Percentiles rank a stretch among this genome's conserved stretches.
phyloP scores from a whole-genome alignment of 768 basidiomycete species.

The Mycena albidolilacea region DNA sequence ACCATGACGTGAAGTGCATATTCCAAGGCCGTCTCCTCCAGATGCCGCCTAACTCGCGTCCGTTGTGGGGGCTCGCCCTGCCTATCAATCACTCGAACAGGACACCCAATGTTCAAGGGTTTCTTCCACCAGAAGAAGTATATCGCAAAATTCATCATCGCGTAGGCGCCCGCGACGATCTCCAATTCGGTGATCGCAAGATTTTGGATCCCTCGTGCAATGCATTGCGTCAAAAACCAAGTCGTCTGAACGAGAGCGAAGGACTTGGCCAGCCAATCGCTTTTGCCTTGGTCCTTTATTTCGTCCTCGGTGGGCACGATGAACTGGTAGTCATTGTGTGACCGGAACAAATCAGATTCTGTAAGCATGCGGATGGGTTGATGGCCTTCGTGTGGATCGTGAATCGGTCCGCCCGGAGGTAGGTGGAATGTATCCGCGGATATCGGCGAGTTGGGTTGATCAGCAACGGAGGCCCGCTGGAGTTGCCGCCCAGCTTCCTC shows the following conservation, averaged over 20 bases:
- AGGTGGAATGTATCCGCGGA: too few relatives aligned
- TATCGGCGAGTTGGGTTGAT: too few relatives aligned
- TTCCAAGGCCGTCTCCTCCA: background rate
- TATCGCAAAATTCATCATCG: background rate
- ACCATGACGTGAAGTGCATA: background rate
- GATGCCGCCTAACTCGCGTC: background rate
- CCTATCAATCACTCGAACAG: constrained; percentile 1
- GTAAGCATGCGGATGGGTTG: background rate
- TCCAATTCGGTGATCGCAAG: constrained; percentile 4
- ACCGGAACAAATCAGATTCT: background rate
- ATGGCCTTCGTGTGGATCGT: background rate
- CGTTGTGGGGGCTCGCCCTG: background rate
- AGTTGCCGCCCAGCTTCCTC: background rate
- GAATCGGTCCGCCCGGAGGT: background rate
- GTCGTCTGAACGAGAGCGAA: background rate
- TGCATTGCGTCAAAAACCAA: background rate
- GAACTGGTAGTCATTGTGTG: background rate
- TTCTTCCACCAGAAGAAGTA: constrained; percentile 11
- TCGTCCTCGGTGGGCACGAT: constrained; percentile 1
- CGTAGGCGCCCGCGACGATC: background rate
- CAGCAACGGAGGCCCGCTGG: background rate
- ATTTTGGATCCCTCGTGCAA: background rate
- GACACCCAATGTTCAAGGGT: background rate
- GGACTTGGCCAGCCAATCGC: background rate
- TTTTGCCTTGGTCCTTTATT: constrained; percentile 1